Conservation (phyloP, 495 filamentous ascomycete species). For the Aspergillus indologenus region DNA sequence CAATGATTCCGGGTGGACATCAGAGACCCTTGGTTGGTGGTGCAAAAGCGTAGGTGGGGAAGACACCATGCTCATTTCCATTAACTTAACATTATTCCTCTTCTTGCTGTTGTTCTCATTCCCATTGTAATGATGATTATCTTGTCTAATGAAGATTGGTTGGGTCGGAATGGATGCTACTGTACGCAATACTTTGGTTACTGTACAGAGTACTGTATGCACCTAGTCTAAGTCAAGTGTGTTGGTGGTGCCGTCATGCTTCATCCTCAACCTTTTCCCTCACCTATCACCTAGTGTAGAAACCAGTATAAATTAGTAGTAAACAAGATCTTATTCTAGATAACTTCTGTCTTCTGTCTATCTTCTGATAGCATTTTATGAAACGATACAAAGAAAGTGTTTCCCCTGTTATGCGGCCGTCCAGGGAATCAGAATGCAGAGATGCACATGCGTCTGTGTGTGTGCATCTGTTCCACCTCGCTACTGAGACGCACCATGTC, state of each 20-base stretch:
- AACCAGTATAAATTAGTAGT: too few relatives aligned
- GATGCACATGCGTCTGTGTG: not conserved
- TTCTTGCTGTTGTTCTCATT: not conserved
- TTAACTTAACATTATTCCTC: not conserved
- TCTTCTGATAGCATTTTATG: too few relatives aligned
- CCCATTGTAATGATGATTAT: not conserved
- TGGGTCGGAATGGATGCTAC: not conserved
- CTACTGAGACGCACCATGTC: constrained; percentile 12
- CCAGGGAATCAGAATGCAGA: constrained; percentile 1
- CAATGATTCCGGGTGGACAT: not conserved
- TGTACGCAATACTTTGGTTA: not conserved
- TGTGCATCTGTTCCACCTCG: constrained; percentile 7
- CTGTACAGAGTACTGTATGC: too few relatives aligned
- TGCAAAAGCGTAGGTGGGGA: constrained; percentile 1
- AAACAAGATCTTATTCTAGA: too few relatives aligned
- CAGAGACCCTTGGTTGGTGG: constrained; percentile 1
- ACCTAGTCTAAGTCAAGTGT: too few relatives aligned
- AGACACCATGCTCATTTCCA: not conserved
- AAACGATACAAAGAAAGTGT: not conserved
- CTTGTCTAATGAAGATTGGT: not conserved
- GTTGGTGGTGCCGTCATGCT: not conserved
- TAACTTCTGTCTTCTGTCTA: too few relatives aligned
- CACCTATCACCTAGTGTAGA: not conserved
- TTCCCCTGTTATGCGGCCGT: not conserved
- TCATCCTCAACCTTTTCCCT: not conserved